Evolutionary conservation across 1,284 basidiomycete genomes (phyloP).

Genomic region (Mycena citricolor): DNA sequence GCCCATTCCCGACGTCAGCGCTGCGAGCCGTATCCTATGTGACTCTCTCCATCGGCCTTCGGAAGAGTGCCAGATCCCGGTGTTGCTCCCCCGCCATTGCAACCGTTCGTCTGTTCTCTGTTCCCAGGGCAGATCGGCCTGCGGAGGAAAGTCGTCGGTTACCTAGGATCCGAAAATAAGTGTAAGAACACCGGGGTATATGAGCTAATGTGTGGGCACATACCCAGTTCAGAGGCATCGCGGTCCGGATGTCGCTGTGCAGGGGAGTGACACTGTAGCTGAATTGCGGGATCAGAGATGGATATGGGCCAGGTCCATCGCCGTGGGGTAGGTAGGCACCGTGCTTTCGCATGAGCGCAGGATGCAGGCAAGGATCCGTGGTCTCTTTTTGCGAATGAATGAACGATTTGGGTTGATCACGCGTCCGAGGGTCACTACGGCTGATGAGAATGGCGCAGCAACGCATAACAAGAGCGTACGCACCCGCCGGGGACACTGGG

Average conservation of each 20-base stretch:
- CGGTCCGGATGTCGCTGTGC: slow-evolving; percentile 59
- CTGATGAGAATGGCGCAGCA: too few relatives aligned
- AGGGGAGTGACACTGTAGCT: slow-evolving; percentile 54
- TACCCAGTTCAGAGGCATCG: slow-evolving; percentile 35
- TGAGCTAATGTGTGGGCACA: background rate
- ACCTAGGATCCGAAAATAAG: too few relatives aligned
- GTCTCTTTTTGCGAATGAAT: slow-evolving; percentile 45
- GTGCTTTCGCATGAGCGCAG: slow-evolving; percentile 47
- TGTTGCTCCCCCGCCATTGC: slow-evolving; percentile 67
- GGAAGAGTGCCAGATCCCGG: slow-evolving; percentile 49
- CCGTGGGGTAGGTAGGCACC: slow-evolving; percentile 52
- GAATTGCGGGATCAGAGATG: slow-evolving; percentile 49
- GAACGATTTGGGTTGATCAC: slow-evolving; percentile 40
- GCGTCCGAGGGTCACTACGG: too few relatives aligned
- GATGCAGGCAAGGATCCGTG: slow-evolving; percentile 64
- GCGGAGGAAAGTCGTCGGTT: slow-evolving; percentile 40
- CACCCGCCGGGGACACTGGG: slow-evolving; percentile 4
- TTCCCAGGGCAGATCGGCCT: slow-evolving; percentile 54
- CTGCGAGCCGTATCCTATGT: slow-evolving; percentile 38
- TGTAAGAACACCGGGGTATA: slow-evolving; percentile 1
- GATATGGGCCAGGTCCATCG: slow-evolving; percentile 42
- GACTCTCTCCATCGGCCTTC: slow-evolving; percentile 36
- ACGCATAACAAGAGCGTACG: too few relatives aligned
- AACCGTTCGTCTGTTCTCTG: slow-evolving; percentile 55
- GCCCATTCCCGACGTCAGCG: slow-evolving; percentile 33